phyloP scores from a whole-genome alignment of 257 asterid genomes.

The Solanum chaucha region DNA sequence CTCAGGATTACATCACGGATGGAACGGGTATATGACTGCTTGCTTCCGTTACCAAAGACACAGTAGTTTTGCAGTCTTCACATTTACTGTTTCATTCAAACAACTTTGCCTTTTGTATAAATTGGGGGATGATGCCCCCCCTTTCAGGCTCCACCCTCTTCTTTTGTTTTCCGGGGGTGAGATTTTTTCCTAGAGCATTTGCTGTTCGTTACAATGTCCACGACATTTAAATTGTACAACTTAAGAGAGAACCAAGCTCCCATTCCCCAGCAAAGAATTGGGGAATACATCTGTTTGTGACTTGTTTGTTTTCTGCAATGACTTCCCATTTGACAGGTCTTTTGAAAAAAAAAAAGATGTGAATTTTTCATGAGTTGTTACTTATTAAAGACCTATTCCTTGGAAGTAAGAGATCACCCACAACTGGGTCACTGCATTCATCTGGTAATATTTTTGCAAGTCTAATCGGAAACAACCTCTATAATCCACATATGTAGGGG shows the following conservation, averaged over 20 bases:
- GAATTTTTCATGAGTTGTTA: neutral
- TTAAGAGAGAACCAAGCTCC: neutral
- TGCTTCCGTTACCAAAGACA: conserved; percentile 63
- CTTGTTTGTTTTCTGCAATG: neutral
- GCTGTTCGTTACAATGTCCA: neutral
- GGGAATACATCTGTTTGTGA: neutral
- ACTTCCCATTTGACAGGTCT: neutral
- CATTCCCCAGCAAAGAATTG: neutral
- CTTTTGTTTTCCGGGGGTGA: neutral
- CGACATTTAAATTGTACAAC: neutral
- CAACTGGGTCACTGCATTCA: neutral
- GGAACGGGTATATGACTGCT: conserved; percentile 81
- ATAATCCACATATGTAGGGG: neutral
- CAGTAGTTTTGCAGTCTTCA: conserved; percentile 4
- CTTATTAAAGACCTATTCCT: neutral
- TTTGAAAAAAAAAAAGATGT: neutral
- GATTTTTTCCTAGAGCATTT: neutral
- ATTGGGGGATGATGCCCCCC: neutral
- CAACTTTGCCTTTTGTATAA: neutral
- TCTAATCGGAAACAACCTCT: neutral
- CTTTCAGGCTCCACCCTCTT: neutral
- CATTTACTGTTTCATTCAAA: neutral
- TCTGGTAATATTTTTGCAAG: neutral
- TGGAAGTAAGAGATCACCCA: neutral
- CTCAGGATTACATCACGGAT: conserved; percentile 51